phyloP scores from a whole-genome alignment of 345 rosid species.

The Gossypium anomalum region DNA sequence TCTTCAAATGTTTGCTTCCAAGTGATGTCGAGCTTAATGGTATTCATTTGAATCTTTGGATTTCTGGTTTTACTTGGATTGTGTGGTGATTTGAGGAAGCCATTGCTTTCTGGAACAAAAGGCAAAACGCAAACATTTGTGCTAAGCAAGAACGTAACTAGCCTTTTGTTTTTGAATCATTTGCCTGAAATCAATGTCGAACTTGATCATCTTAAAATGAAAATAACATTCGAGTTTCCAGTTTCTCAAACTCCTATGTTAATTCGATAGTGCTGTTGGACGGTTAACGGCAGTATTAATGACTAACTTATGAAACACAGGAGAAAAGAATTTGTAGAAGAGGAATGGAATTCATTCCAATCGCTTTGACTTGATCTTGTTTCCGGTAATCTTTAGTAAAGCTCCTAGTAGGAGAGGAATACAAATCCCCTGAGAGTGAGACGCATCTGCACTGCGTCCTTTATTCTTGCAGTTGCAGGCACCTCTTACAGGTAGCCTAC shows the following conservation, averaged over 20 bases:
- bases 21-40: constrained; percentile 1
- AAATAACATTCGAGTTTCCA: neutral
- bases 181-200: neutral
- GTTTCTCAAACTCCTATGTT: neutral
- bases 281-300: neutral
- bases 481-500: neutral
- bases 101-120: neutral
- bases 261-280: neutral
- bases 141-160: neutral
- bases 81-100: neutral
- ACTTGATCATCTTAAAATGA: neutral
- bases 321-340: neutral
- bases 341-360: constrained; percentile 6
- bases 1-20: neutral
- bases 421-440: constrained; percentile 46
- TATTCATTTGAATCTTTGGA: neutral
- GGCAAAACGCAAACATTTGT: neutral
- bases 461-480: constrained; percentile 11
- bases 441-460: constrained; percentile 19
- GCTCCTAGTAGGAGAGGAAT: constrained; percentile 39
- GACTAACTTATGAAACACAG: neutral
- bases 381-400: constrained; percentile 36
- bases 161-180: neutral
- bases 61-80: neutral
- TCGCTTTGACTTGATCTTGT: constrained; percentile 31